These are phyloP conservation scores for Carpinus fangiana DNA, from an alignment of 306 rosid genomes.

Conservation along the genomic window DNA sequence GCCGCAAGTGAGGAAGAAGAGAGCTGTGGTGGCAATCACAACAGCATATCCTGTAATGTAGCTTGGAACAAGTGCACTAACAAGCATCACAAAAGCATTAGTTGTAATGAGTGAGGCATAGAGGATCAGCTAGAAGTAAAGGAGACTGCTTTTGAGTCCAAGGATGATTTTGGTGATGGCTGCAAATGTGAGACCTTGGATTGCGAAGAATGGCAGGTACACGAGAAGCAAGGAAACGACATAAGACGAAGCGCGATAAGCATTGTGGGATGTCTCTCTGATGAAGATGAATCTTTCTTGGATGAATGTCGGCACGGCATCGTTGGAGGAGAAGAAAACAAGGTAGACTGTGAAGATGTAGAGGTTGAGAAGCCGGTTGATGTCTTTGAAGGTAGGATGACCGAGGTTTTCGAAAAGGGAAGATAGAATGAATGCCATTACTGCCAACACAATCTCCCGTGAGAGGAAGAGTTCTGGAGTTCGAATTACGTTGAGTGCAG, in stretches of 20 bases:
- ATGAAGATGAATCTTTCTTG: constrained; percentile 86
- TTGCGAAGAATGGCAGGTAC: constrained; percentile 83
- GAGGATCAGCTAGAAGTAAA: constrained; percentile 68
- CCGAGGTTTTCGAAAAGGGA: constrained; percentile 56
- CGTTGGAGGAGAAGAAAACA: constrained; percentile 89
- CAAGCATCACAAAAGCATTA: constrained; percentile 86
- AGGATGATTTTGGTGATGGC: constrained; percentile 60
- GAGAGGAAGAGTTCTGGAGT: constrained; percentile 92
- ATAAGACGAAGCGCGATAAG: constrained; percentile 70
- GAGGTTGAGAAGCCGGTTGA: constrained; percentile 81
- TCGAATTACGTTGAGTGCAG: constrained; percentile 68
- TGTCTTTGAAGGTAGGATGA: constrained; percentile 48
- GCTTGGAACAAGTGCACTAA: constrained; percentile 91
- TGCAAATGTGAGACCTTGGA: constrained; percentile 88
- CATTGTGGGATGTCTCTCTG: constrained; percentile 82
- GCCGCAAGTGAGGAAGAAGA: constrained; percentile 88
- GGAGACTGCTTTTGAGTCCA: constrained; percentile 43
- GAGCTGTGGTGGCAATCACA: constrained; percentile 88
- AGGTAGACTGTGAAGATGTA: constrained; percentile 86
- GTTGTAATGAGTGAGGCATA: constrained; percentile 82
- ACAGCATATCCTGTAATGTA: constrained; percentile 88
- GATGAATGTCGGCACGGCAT: constrained; percentile 89
- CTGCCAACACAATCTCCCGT: constrained; percentile 74
- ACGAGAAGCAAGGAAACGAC: constrained; percentile 54
- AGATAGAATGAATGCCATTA: constrained; percentile 78